These are phyloP conservation scores for Podaxis sp. DNA, from an alignment of 768 basidiomycete species.

Conservation along the genomic window DNA sequence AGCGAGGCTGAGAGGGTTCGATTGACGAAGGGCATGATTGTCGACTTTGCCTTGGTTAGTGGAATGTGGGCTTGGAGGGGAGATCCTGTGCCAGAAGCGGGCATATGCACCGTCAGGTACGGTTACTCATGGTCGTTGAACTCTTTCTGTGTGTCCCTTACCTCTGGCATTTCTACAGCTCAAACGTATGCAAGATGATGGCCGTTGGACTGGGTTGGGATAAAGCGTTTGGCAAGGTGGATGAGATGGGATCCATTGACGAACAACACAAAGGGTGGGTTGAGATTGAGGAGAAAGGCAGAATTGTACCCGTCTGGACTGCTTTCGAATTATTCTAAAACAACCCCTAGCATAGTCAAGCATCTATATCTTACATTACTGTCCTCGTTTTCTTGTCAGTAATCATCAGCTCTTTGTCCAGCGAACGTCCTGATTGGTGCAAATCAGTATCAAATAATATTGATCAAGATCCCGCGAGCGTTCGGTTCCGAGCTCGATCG, in stretches of 20 bases:
- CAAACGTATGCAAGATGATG: conserved; percentile 56
- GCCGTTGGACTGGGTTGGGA: conserved; percentile 67
- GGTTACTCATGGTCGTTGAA: conserved; percentile 14
- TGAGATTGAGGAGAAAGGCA: conserved; percentile 61
- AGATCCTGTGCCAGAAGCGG: conserved; percentile 47
- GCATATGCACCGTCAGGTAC: conserved; percentile 59
- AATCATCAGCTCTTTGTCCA: too few relatives aligned
- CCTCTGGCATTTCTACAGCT: conserved; percentile 34
- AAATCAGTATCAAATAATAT: too few relatives aligned
- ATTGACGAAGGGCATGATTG: conserved; percentile 63
- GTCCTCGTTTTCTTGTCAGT: too few relatives aligned
- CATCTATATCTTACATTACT: too few relatives aligned
- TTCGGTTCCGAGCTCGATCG: too few relatives aligned
- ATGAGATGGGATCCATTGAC: conserved; percentile 45
- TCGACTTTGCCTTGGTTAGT: conserved; percentile 65
- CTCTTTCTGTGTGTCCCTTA: conserved; percentile 1
- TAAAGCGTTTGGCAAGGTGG: conserved; percentile 54
- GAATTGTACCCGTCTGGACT: conserved; percentile 54
- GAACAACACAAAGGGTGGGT: conserved; percentile 51
- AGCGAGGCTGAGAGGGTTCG: conserved; percentile 37
- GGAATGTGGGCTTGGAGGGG: conserved; percentile 54
- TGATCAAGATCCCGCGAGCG: too few relatives aligned
- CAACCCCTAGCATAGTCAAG: not conserved
- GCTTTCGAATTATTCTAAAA: conserved; percentile 52
- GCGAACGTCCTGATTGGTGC: too few relatives aligned